Conservation (phyloP, 805 yeast genomes). For the Teunomyces kruisii region DNA sequence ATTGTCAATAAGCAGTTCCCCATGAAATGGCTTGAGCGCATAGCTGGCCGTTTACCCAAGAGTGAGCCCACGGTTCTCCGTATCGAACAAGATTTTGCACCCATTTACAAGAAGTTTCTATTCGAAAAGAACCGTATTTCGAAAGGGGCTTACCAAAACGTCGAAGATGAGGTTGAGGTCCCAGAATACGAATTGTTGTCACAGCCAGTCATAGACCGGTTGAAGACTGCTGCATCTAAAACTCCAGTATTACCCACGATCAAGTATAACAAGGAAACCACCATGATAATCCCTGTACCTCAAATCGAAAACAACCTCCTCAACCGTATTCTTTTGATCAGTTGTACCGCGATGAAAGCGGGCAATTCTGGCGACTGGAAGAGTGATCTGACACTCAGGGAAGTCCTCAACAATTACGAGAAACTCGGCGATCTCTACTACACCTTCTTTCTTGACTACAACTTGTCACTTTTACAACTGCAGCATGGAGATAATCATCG, state of each 20-base stretch:
- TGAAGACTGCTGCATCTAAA: not conserved
- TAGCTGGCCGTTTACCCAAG: not conserved
- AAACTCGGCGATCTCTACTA: slow-evolving; percentile 7
- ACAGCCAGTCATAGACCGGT: not conserved
- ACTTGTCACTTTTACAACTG: not conserved
- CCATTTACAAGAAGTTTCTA: not conserved
- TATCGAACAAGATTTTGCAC: not conserved
- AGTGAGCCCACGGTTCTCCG: not conserved
- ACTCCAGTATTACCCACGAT: not conserved
- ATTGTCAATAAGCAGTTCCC: slow-evolving; percentile 6
- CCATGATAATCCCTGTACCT: slow-evolving; percentile 1
- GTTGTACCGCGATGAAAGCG: not conserved
- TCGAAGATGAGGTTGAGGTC: not conserved
- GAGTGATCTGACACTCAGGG: slow-evolving; percentile 3
- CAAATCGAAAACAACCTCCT: slow-evolving; percentile 1
- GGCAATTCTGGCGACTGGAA: slow-evolving; percentile 1
- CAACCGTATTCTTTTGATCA: not conserved
- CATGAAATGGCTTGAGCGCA: slow-evolving; percentile 2
- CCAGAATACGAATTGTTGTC: not conserved
- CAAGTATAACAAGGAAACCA: not conserved
- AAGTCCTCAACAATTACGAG: slow-evolving; percentile 1
- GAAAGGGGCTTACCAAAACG: not conserved
- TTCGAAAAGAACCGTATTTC: not conserved
- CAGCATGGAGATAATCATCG: not conserved
- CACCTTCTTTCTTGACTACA: slow-evolving; percentile 1